Evolutionary conservation across 371 early-diverging fungal genomes (phyloP), one percentile per base, ranked within the genome.

Genomic region (Syncephalastrum monosporum): DNA sequence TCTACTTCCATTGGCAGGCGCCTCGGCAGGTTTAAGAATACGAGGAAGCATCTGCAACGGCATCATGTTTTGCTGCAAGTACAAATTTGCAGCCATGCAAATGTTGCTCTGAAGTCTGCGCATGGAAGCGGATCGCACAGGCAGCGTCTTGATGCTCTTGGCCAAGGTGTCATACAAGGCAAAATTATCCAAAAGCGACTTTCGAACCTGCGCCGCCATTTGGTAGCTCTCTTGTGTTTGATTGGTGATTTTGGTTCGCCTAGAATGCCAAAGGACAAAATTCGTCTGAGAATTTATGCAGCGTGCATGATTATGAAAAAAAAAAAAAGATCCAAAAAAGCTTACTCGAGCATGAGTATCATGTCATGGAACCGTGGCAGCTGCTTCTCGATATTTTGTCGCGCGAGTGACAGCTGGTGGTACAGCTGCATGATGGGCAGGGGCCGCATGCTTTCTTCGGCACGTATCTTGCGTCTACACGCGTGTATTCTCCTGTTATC

Each of bases 61-160:
- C 29, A 93, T 82, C 94, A 95, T 95, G 53, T 93, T 83, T 45
- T 82, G 80, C 67, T 95, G 96, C 17, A 95, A 71, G 59, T 88
- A 94, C 57, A 89, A 80, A 19, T 83, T 84, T 3, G 88, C 87
- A 7, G 91, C 79, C 33, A 82, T 69, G 38, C 87, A 81, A 25
- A 94, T 79, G 54, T 85, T 89, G 42, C 71, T 63, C 29, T 91
- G 87, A 5, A 92, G 74, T 45, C 86, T 82, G 54, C 78, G 78
- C 58, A 79, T 74, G 23, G 81, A 75, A 2, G 82, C 55, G 3
- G 82, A 66, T 44, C 69, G 60, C 0, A 75, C 72, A 27, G 81
- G 82, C 12, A 87, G 60, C 8, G 74, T 56, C 12, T 71, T 72
- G 48, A 84, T 83, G 54, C 76, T 78, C 50, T 88, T 85, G n/a